Conservation (phyloP, 345 rosid genomes). For the Anacardium occidentale region DNA sequence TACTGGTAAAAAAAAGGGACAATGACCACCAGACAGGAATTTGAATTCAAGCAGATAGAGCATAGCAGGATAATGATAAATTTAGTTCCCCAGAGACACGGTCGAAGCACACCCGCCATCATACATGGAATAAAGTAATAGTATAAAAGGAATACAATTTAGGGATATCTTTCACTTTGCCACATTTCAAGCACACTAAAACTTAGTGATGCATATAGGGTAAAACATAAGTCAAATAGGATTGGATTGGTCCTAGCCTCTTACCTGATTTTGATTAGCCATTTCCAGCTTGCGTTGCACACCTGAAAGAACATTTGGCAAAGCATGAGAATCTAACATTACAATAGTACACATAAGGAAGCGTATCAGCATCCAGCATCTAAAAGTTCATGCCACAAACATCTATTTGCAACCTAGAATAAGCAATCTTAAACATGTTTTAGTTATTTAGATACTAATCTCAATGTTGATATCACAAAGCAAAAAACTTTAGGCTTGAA, state of each 20-base stretch:
- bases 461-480: not conserved
- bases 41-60: too few species aligned
- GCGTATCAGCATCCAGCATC: not conserved
- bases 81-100: too few species aligned
- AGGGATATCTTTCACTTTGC: too few species aligned
- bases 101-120: too few species aligned
- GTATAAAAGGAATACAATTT: too few species aligned
- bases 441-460: not conserved
- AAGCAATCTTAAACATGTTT: not conserved
- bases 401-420: not conserved
- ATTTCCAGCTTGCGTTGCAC: constrained; percentile 60
- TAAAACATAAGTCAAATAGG: not conserved
- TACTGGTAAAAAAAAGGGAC: too few species aligned
- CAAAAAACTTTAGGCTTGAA: too few species aligned
- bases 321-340: constrained; percentile 10
- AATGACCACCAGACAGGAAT: too few species aligned
- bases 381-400: not conserved
- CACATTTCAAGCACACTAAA: too few species aligned
- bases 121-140: too few species aligned
- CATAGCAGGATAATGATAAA: too few species aligned
- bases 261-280: constrained; percentile 58
- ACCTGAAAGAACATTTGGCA: constrained; percentile 34
- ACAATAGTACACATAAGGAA: not conserved
- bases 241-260: not conserved
- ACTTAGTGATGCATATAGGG: too few species aligned